Percentiles rank a stretch among this genome's conserved stretches.
Evolutionary conservation across 2,329 filamentous ascomycete species (phyloP).

Genomic region (Pseudocercospora pini-densiflorae): DNA sequence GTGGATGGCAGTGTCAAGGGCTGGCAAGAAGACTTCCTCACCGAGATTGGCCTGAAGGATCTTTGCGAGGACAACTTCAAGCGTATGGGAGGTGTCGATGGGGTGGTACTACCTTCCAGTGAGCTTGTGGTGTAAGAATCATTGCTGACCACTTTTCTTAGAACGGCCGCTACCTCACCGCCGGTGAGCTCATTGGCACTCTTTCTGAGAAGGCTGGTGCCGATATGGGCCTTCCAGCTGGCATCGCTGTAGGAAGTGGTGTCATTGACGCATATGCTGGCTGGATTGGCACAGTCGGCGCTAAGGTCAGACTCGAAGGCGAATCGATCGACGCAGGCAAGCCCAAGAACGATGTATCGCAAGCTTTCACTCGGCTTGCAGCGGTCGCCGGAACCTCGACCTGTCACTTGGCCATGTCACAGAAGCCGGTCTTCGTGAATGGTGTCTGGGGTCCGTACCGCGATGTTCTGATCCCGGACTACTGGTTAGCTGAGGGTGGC

Average conservation of each 20-base stretch:
- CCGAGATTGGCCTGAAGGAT: constrained; percentile 83
- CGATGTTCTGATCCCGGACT: constrained; percentile 87
- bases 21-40: constrained; percentile 95
- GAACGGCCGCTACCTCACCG: constrained; percentile 91
- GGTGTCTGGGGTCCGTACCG: constrained; percentile 98
- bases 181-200: constrained; percentile 85
- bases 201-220: constrained; percentile 81
- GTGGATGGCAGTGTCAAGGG: constrained; percentile 97
- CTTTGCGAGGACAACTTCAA: constrained; percentile 85
- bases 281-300: constrained; percentile 98
- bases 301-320: constrained; percentile 74
- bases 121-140: background rate
- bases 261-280: constrained; percentile 99
- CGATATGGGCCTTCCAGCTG: constrained; percentile 82
- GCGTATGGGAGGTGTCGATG: constrained; percentile 91
- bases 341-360: constrained; percentile 82
- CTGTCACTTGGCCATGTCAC: constrained; percentile 95
- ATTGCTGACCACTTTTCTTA: constrained; percentile 51
- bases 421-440: constrained; percentile 87
- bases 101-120: constrained; percentile 69
- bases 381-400: constrained; percentile 97
- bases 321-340: constrained; percentile 66
- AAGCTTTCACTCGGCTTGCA: constrained; percentile 90
- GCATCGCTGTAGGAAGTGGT: constrained; percentile 91
- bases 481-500: constrained; percentile 97